Evolutionary conservation across 2,329 filamentous ascomycete genomes (phyloP).

Genomic region (Penicillium aurantiogriseum): DNA sequence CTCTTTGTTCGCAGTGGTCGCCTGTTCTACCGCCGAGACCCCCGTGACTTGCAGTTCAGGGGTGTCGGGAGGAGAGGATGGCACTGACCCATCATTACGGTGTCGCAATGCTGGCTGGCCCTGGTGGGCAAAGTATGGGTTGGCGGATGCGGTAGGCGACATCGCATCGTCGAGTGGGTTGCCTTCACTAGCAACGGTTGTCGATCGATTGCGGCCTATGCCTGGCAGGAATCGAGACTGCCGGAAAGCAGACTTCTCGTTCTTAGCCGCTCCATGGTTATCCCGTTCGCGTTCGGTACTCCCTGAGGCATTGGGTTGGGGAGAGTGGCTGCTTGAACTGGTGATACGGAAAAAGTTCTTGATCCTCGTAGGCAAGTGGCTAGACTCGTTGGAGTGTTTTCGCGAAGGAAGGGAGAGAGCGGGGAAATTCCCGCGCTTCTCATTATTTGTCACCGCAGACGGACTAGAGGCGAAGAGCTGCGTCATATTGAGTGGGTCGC

Average conservation of each 20-base stretch:
- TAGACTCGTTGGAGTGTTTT: slow-evolving; percentile 44
- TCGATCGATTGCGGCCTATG: slow-evolving; percentile 82
- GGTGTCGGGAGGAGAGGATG: slow-evolving; percentile 88
- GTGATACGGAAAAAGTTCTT: slow-evolving; percentile 70
- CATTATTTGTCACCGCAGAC: slow-evolving; percentile 41
- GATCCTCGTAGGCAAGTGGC: slow-evolving; percentile 62
- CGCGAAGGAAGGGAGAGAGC: slow-evolving; percentile 46
- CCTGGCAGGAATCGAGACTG: slow-evolving; percentile 87
- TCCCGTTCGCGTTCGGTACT: slow-evolving; percentile 38
- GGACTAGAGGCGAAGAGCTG: slow-evolving; percentile 44
- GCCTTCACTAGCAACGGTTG: slow-evolving; percentile 89
- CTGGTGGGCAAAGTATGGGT: slow-evolving; percentile 97
- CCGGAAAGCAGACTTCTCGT: slow-evolving; percentile 69
- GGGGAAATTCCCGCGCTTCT: slow-evolving; percentile 49
- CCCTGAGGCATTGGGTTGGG: slow-evolving; percentile 35
- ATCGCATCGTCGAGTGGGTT: slow-evolving; percentile 83
- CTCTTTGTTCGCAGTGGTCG: slow-evolving; percentile 80
- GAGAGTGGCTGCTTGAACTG: slow-evolving; percentile 49
- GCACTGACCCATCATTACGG: slow-evolving; percentile 90
- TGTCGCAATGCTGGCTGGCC: slow-evolving; percentile 89
- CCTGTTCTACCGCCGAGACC: slow-evolving; percentile 63
- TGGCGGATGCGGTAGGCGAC: slow-evolving; percentile 89
- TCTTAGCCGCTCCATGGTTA: slow-evolving; percentile 50
- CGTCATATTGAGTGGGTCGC: slow-evolving; percentile 36
- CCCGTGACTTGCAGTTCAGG: slow-evolving; percentile 73